These are phyloP conservation scores for Blastobotrys ciferrii DNA, from an alignment of 1,139 yeast genomes.

Conservation along the genomic window DNA sequence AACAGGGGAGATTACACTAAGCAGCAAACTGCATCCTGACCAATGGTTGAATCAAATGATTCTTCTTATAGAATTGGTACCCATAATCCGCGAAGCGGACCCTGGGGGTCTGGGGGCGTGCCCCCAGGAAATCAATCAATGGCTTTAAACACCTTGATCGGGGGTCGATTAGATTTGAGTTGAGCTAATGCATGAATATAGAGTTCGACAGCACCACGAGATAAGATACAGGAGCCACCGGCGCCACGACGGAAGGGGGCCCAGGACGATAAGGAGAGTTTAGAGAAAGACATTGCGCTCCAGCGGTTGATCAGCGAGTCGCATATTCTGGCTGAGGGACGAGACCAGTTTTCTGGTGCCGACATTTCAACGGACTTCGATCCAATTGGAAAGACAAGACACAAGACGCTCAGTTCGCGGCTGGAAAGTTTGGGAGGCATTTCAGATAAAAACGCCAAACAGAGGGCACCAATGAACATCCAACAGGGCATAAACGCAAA, in stretches of 20 bases:
- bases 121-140: too few species aligned
- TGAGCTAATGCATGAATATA: constrained; percentile 12
- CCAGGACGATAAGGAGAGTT: constrained; percentile 34
- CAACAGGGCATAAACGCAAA: constrained; percentile 77
- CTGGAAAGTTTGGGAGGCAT: constrained; percentile 49
- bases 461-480: constrained; percentile 84
- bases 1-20: too few species aligned
- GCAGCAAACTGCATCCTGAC: too few species aligned
- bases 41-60: too few species aligned
- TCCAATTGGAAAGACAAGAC: constrained; percentile 78
- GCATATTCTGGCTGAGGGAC: constrained; percentile 65
- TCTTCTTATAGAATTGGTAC: too few species aligned
- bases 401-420: constrained; percentile 69
- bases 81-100: too few species aligned
- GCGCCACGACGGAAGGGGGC: constrained; percentile 19
- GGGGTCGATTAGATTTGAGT: too few species aligned
- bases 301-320: constrained; percentile 84
- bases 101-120: too few species aligned
- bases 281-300: constrained; percentile 77
- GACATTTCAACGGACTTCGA: constrained; percentile 69
- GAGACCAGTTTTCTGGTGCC: constrained; percentile 59
- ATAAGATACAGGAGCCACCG: constrained; percentile 31
- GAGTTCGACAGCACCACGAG: constrained; percentile 43
- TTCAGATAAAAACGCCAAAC: constrained; percentile 43
- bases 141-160: too few species aligned